Percentiles rank a stretch among this genome's conserved stretches.
These are phyloP conservation scores for Tremellales sp. DNA, from an alignment of 1,284 basidiomycete genomes.

Conservation along the genomic window DNA sequence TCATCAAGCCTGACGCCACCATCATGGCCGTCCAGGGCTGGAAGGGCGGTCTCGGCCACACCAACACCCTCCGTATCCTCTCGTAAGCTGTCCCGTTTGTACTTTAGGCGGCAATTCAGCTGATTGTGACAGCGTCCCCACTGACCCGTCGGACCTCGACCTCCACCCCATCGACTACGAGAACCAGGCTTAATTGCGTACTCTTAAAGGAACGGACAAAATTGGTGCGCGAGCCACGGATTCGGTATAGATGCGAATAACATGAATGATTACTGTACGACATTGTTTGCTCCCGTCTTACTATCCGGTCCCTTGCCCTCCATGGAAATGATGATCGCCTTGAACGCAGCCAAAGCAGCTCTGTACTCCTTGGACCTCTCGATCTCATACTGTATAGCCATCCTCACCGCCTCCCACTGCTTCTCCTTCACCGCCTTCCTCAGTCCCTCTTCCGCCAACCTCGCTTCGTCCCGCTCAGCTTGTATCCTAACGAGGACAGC, in stretches of 20 bases:
- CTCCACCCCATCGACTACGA: conserved; percentile 58
- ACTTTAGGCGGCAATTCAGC: neutral
- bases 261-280: neutral
- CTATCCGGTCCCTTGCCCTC: neutral
- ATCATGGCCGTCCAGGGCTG: conserved; percentile 97
- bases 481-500: neutral
- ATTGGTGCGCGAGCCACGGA: neutral
- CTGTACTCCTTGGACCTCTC: neutral
- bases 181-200: neutral
- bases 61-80: conserved; percentile 51
- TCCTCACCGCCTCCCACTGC: neutral
- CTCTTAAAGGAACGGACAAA: neutral
- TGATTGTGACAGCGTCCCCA: conserved; percentile 59
- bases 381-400: neutral
- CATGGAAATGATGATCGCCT: neutral
- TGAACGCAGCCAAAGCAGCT: neutral
- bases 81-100: conserved; percentile 17
- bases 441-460: neutral
- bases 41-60: conserved; percentile 93
- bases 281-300: neutral
- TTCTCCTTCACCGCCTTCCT: neutral
- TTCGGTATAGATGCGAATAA: neutral
- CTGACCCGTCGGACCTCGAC: conserved; percentile 75
- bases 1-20: conserved; percentile 85
- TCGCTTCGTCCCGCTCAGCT: neutral